Conservation (phyloP, 805 yeast genomes). For the Starmerella gropengiesseri region DNA sequence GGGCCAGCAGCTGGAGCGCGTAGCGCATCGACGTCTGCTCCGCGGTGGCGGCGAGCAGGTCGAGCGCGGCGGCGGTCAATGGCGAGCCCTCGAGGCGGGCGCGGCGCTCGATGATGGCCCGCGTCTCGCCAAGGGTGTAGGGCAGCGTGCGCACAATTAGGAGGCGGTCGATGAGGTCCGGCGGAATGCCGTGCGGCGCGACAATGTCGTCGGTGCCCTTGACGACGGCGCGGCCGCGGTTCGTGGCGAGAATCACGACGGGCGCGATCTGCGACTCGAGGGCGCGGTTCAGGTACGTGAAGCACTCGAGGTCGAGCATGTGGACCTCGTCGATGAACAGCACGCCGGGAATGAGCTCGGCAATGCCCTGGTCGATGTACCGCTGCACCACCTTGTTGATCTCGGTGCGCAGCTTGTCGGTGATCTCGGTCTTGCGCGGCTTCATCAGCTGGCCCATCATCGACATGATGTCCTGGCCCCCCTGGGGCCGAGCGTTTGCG, state of each 20-base stretch:
- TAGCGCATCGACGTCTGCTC: conserved; percentile 74
- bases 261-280: conserved; percentile 88
- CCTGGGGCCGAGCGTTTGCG: conserved; percentile 91
- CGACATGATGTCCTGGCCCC: conserved; percentile 91
- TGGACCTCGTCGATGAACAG: conserved; percentile 96
- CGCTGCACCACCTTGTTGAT: conserved; percentile 92
- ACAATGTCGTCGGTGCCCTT: conserved; percentile 76
- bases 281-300: conserved; percentile 88
- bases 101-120: conserved; percentile 70
- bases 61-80: conserved; percentile 58
- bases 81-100: conserved; percentile 66
- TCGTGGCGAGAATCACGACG: conserved; percentile 88
- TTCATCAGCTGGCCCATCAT: conserved; percentile 96
- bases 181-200: conserved; percentile 95
- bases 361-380: conserved; percentile 96
- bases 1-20: conserved; percentile 81
- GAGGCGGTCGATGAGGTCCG: conserved; percentile 84
- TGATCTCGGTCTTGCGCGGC: conserved; percentile 92
- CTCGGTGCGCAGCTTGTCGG: conserved; percentile 87
- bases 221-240: conserved; percentile 84
- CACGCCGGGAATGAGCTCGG: conserved; percentile 96
- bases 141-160: conserved; percentile 86
- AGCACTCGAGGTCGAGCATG: conserved; percentile 95
- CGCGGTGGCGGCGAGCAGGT: conserved; percentile 63
- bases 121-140: conserved; percentile 74